Evolutionary conservation across 345 rosid species (phyloP), one percentile per base, ranked within the genome.

Genomic region (Lumnitzera racemosa): DNA sequence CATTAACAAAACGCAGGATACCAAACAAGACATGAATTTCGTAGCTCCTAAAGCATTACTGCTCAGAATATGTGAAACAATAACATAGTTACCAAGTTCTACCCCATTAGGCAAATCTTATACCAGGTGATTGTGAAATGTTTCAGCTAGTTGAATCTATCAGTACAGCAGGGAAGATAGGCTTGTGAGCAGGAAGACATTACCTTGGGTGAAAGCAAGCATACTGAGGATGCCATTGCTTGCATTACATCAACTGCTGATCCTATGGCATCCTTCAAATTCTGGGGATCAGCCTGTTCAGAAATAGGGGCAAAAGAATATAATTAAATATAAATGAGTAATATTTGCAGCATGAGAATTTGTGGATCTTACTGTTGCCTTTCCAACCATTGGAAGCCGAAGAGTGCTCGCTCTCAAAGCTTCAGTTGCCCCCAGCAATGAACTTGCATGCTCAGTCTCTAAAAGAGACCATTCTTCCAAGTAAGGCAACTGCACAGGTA

Each of bases 371-470:
- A 76, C 96, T 62, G 65, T 61, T 57, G 96, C 83, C 74, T 84
- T 87, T 66, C 91, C 96, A 60, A 77, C 81, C 54, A 89, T 61
- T 27, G 96, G 98, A 74, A 92, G 96, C 66, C 96, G 96, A 54
- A 92, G 94, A 7, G 96, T 89, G 70, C 96, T 92, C 68, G 98
- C 98, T 81, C 75, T 83, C 76, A 89, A 77, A 67, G 98, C 87
- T 85, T 82, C 96, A 16, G 77, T 85, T 67, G 96, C 96, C 68
- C 88, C 95, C 51, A 63, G 71, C 83, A 87, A 74, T 58, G 91
- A 89, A 71, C 58, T 78, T 11, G 74, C 80, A 69, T 89, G 92
- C 70, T 81, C 87, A 72, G 76, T 76, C 58, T 92, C 96, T 49
- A 89, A 55, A 70, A 70, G 80, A 60, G 88, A 71, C 96, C 97